Conservation (phyloP, 257 asterid species). For the Sherardia arvensis region DNA sequence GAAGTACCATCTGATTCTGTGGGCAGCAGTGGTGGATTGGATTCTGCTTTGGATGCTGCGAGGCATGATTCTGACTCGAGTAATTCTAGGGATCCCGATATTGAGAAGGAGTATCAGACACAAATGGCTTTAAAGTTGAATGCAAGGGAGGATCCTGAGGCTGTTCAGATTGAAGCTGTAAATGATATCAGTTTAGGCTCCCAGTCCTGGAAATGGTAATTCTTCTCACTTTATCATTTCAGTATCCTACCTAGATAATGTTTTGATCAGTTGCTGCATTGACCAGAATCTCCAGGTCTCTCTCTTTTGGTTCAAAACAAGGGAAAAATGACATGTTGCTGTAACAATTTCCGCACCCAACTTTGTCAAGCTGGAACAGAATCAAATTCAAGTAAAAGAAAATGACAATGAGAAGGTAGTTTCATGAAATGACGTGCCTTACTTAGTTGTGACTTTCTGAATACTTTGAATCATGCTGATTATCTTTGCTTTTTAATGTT, state of each 20-base stretch:
- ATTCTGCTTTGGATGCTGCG: too few relatives aligned
- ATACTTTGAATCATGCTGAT: too few relatives aligned
- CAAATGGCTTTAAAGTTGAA: constrained; percentile 86
- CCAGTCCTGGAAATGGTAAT: too few relatives aligned
- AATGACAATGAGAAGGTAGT: constrained; percentile 61
- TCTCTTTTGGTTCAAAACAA: constrained; percentile 74
- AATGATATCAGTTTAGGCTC: constrained; percentile 94
- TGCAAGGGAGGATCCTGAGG: constrained; percentile 97
- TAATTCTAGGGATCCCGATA: too few relatives aligned
- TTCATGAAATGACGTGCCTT: too few relatives aligned
- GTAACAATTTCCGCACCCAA: constrained; percentile 52
- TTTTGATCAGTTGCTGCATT: not conserved
- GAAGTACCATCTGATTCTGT: constrained; percentile 61
- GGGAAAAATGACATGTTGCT: constrained; percentile 39
- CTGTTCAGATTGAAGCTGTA: constrained; percentile 97
- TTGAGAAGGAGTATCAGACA: too few relatives aligned
- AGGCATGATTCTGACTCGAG: too few relatives aligned
- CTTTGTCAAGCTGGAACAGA: constrained; percentile 50
- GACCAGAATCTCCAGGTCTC: constrained; percentile 66
- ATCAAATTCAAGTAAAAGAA: constrained; percentile 46
- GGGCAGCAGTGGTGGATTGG: constrained; percentile 56
- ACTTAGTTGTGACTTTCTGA: too few relatives aligned
- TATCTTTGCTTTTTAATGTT: too few relatives aligned
- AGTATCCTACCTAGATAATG: not conserved
- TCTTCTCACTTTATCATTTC: too few relatives aligned